A percentile compares a stretch with the other conserved stretches of the same genome.
Conservation (phyloP, 306 rosid species). For the Medicago truncatula region DNA sequence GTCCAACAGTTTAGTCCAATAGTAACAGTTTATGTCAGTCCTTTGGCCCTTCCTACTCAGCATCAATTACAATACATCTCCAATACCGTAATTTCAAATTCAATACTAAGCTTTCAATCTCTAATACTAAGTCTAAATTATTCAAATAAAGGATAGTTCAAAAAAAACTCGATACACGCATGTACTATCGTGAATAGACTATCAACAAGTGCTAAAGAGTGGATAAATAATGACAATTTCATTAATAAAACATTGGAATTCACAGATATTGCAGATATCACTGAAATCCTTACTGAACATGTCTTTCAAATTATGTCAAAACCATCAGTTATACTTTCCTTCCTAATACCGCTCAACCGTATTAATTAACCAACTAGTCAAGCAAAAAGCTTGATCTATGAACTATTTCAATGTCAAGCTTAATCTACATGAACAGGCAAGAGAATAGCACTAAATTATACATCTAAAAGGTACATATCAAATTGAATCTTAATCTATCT, state of each 20-base stretch:
- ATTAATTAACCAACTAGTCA: conserved; percentile 14
- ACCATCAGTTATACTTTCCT: conserved; percentile 19
- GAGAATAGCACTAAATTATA: conserved; percentile 10
- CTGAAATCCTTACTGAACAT: conserved; percentile 16
- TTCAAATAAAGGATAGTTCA: conserved; percentile 6
- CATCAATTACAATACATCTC: conserved; percentile 23
- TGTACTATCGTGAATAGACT: neutral
- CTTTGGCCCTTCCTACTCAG: conserved; percentile 10
- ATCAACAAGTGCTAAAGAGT: conserved; percentile 17
- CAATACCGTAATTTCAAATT: conserved; percentile 14
- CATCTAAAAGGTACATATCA: conserved; percentile 20
- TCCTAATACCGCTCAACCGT: conserved; percentile 13
- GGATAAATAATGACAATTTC: conserved; percentile 20
- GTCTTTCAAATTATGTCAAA: conserved; percentile 6
- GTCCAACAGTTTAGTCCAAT: conserved; percentile 20
- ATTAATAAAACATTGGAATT: conserved; percentile 19
- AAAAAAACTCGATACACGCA: conserved; percentile 12
- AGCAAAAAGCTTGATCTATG: conserved; percentile 5
- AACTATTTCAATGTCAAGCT: conserved; percentile 19
- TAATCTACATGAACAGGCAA: conserved; percentile 1
- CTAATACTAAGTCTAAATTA: neutral
- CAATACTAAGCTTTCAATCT: conserved; percentile 16
- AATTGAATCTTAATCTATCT: neutral
- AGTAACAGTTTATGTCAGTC: conserved; percentile 23
- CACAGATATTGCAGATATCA: neutral